Percentiles rank a stretch among this genome's conserved stretches.
phyloP scores from a whole-genome alignment of 192 early-diverging fungal species.

The Podila minutissima region DNA sequence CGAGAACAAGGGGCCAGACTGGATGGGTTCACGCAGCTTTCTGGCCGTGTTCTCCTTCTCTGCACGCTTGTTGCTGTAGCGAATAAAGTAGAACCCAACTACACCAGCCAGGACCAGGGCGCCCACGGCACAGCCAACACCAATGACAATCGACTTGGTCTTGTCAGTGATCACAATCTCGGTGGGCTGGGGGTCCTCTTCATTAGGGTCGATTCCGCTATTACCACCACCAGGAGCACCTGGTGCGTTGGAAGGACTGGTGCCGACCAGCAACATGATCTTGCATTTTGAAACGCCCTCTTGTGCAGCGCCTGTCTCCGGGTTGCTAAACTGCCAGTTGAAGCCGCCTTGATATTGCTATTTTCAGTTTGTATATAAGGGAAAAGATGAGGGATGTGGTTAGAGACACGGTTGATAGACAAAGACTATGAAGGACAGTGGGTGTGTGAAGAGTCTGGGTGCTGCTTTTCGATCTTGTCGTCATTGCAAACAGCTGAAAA shows the following conservation, averaged over 20 bases:
- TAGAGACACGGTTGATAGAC: no score
- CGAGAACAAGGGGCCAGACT: conserved; percentile 28
- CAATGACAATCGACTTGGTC: conserved; percentile 35
- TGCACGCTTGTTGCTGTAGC: conserved; percentile 35
- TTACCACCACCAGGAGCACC: neutral
- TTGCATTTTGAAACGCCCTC: conserved; percentile 16
- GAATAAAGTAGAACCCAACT: conserved; percentile 34
- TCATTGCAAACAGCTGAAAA: no score
- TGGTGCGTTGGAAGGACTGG: neutral
- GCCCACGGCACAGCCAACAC: conserved; percentile 39
- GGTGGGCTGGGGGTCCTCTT: conserved; percentile 1
- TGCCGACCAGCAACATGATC: conserved; percentile 22
- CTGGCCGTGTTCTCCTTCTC: conserved; percentile 1
- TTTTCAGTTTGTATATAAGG: neutral
- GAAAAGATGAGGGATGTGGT: neutral
- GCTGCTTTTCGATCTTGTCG: no score
- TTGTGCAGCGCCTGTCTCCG: neutral
- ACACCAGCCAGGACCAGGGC: conserved; percentile 27
- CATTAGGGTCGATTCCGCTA: neutral
- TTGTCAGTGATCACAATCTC: conserved; percentile 12
- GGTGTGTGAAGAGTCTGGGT: no score
- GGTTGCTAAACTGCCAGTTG: conserved; percentile 23
- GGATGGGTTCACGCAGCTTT: conserved; percentile 30
- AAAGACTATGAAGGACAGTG: no score
- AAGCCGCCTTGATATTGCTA: conserved; percentile 44